These are phyloP conservation scores for Candida orba DNA, from an alignment of 805 yeast genomes.

Conservation along the genomic window DNA sequence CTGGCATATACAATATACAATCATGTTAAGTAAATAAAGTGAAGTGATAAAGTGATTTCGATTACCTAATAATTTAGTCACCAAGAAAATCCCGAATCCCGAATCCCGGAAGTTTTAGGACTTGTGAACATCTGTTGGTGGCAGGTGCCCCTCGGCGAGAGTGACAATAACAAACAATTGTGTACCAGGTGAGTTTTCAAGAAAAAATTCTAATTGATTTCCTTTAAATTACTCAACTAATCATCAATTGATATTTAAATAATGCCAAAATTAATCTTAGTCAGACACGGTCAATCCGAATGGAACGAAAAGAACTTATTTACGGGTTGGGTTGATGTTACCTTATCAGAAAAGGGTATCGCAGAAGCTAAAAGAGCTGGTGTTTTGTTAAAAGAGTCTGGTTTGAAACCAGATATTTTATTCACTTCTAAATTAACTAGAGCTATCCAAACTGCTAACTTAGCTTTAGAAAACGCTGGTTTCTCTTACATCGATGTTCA, in stretches of 20 bases:
- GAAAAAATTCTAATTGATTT: too few species aligned
- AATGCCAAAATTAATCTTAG: conserved; percentile 69
- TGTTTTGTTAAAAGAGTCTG: conserved; percentile 80
- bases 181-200: too few species aligned
- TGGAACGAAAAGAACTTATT: conserved; percentile 97
- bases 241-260: background rate
- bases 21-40: too few species aligned
- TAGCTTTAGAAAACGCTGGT: conserved; percentile 85
- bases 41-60: too few species aligned
- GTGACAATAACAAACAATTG: too few species aligned
- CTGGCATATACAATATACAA: too few species aligned
- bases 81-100: too few species aligned
- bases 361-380: conserved; percentile 94
- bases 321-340: conserved; percentile 98
- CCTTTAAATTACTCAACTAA: too few species aligned
- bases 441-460: conserved; percentile 96
- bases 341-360: conserved; percentile 74
- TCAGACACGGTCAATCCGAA: conserved; percentile 99
- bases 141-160: too few species aligned
- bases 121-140: background rate
- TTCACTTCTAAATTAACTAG: conserved; percentile 89
- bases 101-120: too few species aligned
- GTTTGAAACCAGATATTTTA: conserved; percentile 76
- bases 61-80: too few species aligned
- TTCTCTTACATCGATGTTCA: conserved; percentile 85